Base-by-base conservation (phyloP, 768 basidiomycete species). In the Boletus fagicola region DNA sequence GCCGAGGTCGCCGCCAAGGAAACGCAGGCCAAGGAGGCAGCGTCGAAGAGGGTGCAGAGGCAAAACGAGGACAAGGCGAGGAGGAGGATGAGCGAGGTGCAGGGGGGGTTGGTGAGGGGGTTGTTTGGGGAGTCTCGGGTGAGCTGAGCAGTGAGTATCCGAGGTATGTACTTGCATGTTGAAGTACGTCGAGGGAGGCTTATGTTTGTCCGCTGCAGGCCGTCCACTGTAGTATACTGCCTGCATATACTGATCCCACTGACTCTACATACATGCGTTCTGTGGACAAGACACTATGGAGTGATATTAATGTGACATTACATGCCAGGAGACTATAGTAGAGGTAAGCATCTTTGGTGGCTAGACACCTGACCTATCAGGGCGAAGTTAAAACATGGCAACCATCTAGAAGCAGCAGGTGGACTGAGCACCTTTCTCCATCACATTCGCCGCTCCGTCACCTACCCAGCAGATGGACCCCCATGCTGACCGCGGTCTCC, bases 391-490 rank as follows among this genome's bases (percentile, higher is more conserved):
- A 45, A 24, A 36, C 35, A 15, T 15, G 15, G 10, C 13, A 15
- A 36, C 35, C 13, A 36, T 36, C 35, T 16, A 13, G 33, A 35
- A 13, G 12, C 11, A 31, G 11, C 31, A 31, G 60, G 36, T 30
- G 30, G 30, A 47, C 50, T 58, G 18, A 70, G 60, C 44, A 73
- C 69, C 53, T 69, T 71, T 46, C 63, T 62, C 70, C 70, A 71
- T 71, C 70, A 71, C 22, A 58, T 56, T n/a, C 67, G 63, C 24
- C 59, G 70, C 48, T 68, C 71, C 12, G 42, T 49, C 33, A 43
- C 48, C 57, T 48, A 13, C 48, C 28, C 18, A 44, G 9, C 30
- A 30, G 33, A 35, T 15, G 57, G 13, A 53, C 43, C 2, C 49
- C 46, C 1, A 60, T 59, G 44, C 55, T 49, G 30, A 49, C 11